Evolutionary conservation across 768 basidiomycete genomes (phyloP).

Genomic region (Boletus rubropictus): DNA sequence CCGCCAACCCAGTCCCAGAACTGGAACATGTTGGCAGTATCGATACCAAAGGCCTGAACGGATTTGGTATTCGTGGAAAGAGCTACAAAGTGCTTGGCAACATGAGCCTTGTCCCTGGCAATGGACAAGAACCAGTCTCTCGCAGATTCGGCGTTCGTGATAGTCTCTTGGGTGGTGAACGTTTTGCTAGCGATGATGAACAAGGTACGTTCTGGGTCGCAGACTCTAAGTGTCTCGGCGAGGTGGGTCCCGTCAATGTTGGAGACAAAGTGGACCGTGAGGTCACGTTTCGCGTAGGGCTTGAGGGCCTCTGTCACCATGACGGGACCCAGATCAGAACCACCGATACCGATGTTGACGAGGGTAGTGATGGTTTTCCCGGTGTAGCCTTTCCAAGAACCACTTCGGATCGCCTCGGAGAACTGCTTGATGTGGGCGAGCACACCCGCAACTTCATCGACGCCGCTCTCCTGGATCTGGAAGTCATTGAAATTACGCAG

Average conservation of each 20-base stretch:
- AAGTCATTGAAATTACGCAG: constrained; percentile 77
- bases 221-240: constrained; percentile 74
- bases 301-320: constrained; percentile 99
- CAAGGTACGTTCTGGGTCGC: constrained; percentile 87
- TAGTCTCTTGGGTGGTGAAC: constrained; percentile 99
- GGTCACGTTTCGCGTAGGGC: constrained; percentile 82
- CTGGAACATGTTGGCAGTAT: constrained; percentile 92
- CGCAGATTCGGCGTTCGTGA: constrained; percentile 95
- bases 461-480: constrained; percentile 74
- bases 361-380: constrained; percentile 91
- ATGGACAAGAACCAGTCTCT: constrained; percentile 86
- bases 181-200: constrained; percentile 99
- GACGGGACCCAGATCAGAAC: constrained; percentile 95
- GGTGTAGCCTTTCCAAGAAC: constrained; percentile 95
- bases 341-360: constrained; percentile 99
- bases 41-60: constrained; percentile 90
- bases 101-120: constrained; percentile 84
- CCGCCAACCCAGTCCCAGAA: constrained; percentile 99
- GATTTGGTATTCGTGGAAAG: constrained; percentile 94
- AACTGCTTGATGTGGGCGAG: constrained; percentile 91
- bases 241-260: constrained; percentile 99
- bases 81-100: constrained; percentile 98
- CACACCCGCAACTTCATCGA: constrained; percentile 75
- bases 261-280: constrained; percentile 84
- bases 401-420: constrained; percentile 75